Conservation (phyloP, 306 rosid species). For the Hippophae tibetana region DNA sequence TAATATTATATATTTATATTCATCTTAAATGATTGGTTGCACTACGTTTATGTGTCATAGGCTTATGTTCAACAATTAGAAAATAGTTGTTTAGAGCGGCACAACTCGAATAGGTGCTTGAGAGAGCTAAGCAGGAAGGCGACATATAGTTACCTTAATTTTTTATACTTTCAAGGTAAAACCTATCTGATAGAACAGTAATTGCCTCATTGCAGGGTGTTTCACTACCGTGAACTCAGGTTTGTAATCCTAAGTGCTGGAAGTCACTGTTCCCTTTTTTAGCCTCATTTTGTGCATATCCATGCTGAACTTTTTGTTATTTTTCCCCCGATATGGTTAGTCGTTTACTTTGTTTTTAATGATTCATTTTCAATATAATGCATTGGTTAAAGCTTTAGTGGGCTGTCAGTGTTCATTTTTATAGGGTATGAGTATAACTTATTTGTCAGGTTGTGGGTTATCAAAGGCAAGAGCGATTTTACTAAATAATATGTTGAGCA, state of each 20-base stretch:
- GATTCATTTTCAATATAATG: no score
- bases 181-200: constrained; percentile 12
- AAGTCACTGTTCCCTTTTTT: neutral
- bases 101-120: constrained; percentile 69
- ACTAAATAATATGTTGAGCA: no score
- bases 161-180: constrained; percentile 2
- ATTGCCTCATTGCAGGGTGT: constrained; percentile 41
- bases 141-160: constrained; percentile 9
- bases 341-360: no score
- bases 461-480: no score
- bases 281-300: neutral
- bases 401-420: no score
- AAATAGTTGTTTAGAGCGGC: constrained; percentile 64
- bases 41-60: constrained; percentile 26
- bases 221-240: constrained; percentile 51
- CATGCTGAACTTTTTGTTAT: neutral
- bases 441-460: no score
- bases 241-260: constrained; percentile 25
- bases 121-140: constrained; percentile 58
- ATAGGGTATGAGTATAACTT: no score
- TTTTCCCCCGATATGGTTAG: no score
- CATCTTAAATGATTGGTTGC: constrained; percentile 7
- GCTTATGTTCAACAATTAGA: constrained; percentile 89
- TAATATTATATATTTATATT: neutral
- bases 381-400: no score